Evolutionary conservation across 1,284 basidiomycete species (phyloP).

Genomic region (Taiwanofungus camphoratus): DNA sequence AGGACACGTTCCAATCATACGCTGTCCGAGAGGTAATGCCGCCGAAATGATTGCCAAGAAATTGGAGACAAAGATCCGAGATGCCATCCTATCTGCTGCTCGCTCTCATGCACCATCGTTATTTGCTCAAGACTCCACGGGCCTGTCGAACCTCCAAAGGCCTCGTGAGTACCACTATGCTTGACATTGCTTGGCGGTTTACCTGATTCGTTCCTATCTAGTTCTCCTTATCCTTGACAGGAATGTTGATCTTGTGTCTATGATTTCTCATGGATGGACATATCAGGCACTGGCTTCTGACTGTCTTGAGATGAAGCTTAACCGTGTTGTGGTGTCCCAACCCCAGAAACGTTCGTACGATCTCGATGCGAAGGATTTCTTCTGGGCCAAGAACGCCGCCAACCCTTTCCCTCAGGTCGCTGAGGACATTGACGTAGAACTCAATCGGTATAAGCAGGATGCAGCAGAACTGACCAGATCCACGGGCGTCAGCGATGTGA

Average conservation of each 20-base stretch:
- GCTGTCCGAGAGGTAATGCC: slow-evolving; percentile 92
- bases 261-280: slow-evolving; percentile 98
- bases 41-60: slow-evolving; percentile 98
- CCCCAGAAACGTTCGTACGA: slow-evolving; percentile 89
- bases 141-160: slow-evolving; percentile 72
- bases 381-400: slow-evolving; percentile 96
- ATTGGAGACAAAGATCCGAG: slow-evolving; percentile 88
- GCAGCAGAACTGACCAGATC: slow-evolving; percentile 96
- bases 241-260: slow-evolving; percentile 92
- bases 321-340: slow-evolving; percentile 79
- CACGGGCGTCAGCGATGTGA: slow-evolving; percentile 94
- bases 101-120: slow-evolving; percentile 52
- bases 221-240: slow-evolving; percentile 93
- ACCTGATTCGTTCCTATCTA: slow-evolving; percentile 8
- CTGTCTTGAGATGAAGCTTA: slow-evolving; percentile 95
- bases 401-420: slow-evolving; percentile 98
- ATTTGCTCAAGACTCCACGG: slow-evolving; percentile 69
- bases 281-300: slow-evolving; percentile 98
- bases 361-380: slow-evolving; percentile 97
- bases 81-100: slow-evolving; percentile 83
- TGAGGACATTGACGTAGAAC: slow-evolving; percentile 92
- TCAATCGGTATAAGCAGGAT: slow-evolving; percentile 94
- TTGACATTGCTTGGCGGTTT: slow-evolving; percentile 2
- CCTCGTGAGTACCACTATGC: slow-evolving; percentile 53
- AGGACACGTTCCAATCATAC: slow-evolving; percentile 94